These are phyloP conservation scores for Cokeromyces recurvatus DNA, from an alignment of 371 early-diverging fungal species.

Conservation along the genomic window DNA sequence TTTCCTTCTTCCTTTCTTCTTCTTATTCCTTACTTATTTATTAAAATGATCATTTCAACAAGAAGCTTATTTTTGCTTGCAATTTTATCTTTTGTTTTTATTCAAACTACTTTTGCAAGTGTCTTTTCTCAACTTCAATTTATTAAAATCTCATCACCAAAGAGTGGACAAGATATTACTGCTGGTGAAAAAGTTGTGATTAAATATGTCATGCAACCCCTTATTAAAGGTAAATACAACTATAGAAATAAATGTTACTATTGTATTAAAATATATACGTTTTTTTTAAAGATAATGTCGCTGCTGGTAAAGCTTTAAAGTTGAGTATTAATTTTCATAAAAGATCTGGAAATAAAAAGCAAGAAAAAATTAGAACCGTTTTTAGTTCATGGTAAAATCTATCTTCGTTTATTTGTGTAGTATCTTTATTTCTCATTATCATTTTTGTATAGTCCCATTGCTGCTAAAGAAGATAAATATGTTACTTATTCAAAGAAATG, in stretches of 20 bases:
- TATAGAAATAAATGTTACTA: background rate
- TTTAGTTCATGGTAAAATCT: conserved; percentile 33
- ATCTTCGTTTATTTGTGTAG: too few species aligned
- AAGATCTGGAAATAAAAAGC: conserved; percentile 35
- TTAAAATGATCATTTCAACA: background rate
- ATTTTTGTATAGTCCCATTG: conserved; percentile 18
- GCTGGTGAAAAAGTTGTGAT: conserved; percentile 32
- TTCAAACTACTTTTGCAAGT: conserved; percentile 26
- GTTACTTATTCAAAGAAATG: conserved; percentile 28
- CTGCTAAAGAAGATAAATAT: conserved; percentile 24
- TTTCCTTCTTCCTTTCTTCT: too few species aligned
- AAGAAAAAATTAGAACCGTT: conserved; percentile 29
- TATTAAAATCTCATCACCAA: conserved; percentile 43
- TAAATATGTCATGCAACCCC: conserved; percentile 48
- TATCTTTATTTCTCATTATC: too few species aligned
- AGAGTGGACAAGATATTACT: conserved; percentile 27
- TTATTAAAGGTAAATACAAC: conserved; percentile 26
- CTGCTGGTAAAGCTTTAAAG: conserved; percentile 34
- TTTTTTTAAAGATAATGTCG: conserved; percentile 18
- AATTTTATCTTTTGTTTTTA: conserved; percentile 6
- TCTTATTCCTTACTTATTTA: too few species aligned
- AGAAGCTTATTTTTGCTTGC: conserved; percentile 14
- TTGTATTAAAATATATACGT: background rate
- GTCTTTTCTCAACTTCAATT: conserved; percentile 45
- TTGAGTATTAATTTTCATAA: conserved; percentile 38